phyloP scores from a whole-genome alignment of 2,329 filamentous ascomycete species.

The Monilinia aucupariae region DNA sequence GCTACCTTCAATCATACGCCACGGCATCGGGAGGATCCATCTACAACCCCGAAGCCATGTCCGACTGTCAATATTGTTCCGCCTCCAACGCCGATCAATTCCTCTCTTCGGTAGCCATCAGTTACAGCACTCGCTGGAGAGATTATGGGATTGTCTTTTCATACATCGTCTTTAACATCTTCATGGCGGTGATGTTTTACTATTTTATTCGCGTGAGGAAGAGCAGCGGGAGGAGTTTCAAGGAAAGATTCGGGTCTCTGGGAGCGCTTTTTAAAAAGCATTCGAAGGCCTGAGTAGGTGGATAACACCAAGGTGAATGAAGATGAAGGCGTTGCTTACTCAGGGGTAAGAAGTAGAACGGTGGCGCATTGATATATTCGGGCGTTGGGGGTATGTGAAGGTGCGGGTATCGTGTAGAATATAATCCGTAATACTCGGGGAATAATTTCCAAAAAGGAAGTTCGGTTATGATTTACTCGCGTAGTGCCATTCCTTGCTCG shows the following conservation, averaged over 20 bases:
- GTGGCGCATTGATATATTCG: no score
- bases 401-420: no score
- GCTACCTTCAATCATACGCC: conserved; percentile 54
- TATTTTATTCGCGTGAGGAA: conserved; percentile 41
- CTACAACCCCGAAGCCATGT: conserved; percentile 43
- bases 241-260: conserved; percentile 18
- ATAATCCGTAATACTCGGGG: no score
- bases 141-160: conserved; percentile 61
- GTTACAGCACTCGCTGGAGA: conserved; percentile 58
- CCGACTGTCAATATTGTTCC: conserved; percentile 54
- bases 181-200: conserved; percentile 48
- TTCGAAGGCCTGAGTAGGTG: conserved; percentile 26
- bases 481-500: no score
- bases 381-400: no score
- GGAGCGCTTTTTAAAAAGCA: conserved; percentile 22
- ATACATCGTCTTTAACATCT: conserved; percentile 52
- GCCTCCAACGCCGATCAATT: conserved; percentile 48
- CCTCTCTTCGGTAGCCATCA: conserved; percentile 44
- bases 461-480: no score
- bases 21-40: conserved; percentile 47
- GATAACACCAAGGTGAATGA: conserved; percentile 16
- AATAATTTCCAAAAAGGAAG: no score
- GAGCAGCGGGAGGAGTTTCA: conserved; percentile 19
- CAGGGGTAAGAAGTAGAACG: no score
- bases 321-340: conserved; percentile 16